Base-by-base conservation (phyloP, 257 asterid genomes). In the Salvia splendens region DNA sequence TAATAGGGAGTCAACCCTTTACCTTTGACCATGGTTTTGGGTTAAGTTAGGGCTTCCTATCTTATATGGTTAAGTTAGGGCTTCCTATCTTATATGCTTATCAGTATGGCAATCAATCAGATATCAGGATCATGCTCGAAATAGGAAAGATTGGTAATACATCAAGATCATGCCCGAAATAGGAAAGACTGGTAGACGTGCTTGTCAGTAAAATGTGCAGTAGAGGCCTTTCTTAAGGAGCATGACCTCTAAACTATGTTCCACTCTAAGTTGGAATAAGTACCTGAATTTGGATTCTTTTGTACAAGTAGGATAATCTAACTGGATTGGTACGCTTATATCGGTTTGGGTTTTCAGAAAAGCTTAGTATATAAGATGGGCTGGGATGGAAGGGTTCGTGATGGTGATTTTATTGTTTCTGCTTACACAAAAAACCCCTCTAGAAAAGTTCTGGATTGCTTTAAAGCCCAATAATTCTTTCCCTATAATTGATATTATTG, bases 401-500 rank as follows among this genome's bases (percentile, higher is more conserved):
- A 11, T 57, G 64, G 64, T 35, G 64, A 4, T 9, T 41, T 40
- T 41, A 38, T 17, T 40, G 15, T 40, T 40, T 40, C 36, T 61
- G 51, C 16, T 59, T 28, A 55, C 51, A 17, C 10, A 40, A 60
- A 60, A 33, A 15, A 40, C 50, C n/a, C 10, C n/a, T 15, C 9
- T 17, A 5, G 33, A 40, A 36, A 8, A 35, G 2, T 1, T 48
- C 8, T 16, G 17, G 15, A 8, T 12, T 36, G 46, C 17, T 10
- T 10, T 47, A 7, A 54, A 40, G 38, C 20, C 24, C 9, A 8
- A 1, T 2, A 11, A 17, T 50, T 11, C 15, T 49, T 17, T 24
- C 11, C 67, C 60, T 12, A 41, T 54, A 24, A 64, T 49, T 65
- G 62, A 17, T 46, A 33, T 48, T 28, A 30, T 49, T 17, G 46